Conservation (phyloP, 2,329 filamentous ascomycete genomes). For the Diplodia scrobiculata region DNA sequence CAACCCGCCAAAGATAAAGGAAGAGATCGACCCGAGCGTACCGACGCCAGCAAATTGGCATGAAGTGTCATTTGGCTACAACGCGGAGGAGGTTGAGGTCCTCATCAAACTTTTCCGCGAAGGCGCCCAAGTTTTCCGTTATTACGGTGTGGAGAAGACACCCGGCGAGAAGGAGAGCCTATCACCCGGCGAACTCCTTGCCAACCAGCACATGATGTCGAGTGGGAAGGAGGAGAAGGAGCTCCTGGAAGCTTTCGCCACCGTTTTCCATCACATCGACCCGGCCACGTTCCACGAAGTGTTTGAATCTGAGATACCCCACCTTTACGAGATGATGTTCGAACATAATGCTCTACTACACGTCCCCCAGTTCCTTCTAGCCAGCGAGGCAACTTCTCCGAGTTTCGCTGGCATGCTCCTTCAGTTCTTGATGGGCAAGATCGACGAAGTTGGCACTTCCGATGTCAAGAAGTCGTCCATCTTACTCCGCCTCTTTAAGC, state of each 20-base stretch:
- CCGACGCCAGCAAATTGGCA: conserved; percentile 82
- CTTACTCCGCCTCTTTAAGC: conserved; percentile 88
- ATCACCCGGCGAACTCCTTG: conserved; percentile 87
- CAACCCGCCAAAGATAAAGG: conserved; percentile 64
- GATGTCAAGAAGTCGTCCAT: conserved; percentile 94
- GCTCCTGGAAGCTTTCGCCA: conserved; percentile 93
- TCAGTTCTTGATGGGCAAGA: conserved; percentile 94
- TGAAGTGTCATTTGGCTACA: conserved; percentile 94
- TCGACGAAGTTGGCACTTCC: conserved; percentile 89
- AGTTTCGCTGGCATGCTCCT: conserved; percentile 98
- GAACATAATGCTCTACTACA: conserved; percentile 92
- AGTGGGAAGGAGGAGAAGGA: conserved; percentile 97
- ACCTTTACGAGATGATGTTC: conserved; percentile 96
- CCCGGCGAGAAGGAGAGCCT: conserved; percentile 71
- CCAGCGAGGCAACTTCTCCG: conserved; percentile 96
- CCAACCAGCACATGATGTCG: conserved; percentile 84
- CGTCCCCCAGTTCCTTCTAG: conserved; percentile 95
- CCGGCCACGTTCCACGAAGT: conserved; percentile 98
- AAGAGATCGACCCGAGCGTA: conserved; percentile 70
- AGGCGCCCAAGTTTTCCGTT: conserved; percentile 92
- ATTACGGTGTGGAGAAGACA: conserved; percentile 88
- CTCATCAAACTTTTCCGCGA: conserved; percentile 97
- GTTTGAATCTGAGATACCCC: conserved; percentile 95
- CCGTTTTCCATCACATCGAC: conserved; percentile 97
- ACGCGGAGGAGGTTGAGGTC: conserved; percentile 93